These are phyloP conservation scores for Solanum bulbocastanum DNA, from an alignment of 257 asterid species.

Conservation along the genomic window DNA sequence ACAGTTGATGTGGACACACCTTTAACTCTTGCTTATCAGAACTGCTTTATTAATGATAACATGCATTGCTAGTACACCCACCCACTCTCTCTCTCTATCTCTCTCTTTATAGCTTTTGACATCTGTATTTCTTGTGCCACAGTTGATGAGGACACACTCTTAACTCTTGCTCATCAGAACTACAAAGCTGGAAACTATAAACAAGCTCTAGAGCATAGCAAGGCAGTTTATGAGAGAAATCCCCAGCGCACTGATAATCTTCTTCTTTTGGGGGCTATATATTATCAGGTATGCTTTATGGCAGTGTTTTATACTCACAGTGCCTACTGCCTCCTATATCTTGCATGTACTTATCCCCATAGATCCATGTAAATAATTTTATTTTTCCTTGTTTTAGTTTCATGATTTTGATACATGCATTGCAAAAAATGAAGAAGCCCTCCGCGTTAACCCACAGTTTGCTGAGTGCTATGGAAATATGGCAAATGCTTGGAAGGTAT, in stretches of 20 bases:
- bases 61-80: background rate
- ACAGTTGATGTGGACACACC: slow-evolving; percentile 84
- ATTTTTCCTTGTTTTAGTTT: slow-evolving; percentile 39
- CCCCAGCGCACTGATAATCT: slow-evolving; percentile 91
- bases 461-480: slow-evolving; percentile 99
- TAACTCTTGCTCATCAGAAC: slow-evolving; percentile 84
- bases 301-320: background rate
- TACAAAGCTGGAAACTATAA: slow-evolving; percentile 81
- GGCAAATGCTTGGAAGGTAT: slow-evolving; percentile 99
- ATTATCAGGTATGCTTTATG: slow-evolving; percentile 59
- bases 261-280: slow-evolving; percentile 85
- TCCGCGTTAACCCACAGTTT: slow-evolving; percentile 77
- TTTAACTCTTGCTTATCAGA: slow-evolving; percentile 81
- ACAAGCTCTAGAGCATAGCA: slow-evolving; percentile 87
- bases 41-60: slow-evolving; percentile 3
- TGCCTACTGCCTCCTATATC: background rate
- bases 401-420: slow-evolving; percentile 84
- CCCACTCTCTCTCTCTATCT: background rate
- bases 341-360: background rate
- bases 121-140: slow-evolving; percentile 13
- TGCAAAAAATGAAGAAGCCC: slow-evolving; percentile 94
- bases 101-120: background rate
- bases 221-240: slow-evolving; percentile 73
- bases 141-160: slow-evolving; percentile 85
- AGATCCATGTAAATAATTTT: background rate